These are phyloP conservation scores for Eucalyptus shirleyi DNA, from an alignment of 345 rosid genomes.

Conservation along the genomic window DNA sequence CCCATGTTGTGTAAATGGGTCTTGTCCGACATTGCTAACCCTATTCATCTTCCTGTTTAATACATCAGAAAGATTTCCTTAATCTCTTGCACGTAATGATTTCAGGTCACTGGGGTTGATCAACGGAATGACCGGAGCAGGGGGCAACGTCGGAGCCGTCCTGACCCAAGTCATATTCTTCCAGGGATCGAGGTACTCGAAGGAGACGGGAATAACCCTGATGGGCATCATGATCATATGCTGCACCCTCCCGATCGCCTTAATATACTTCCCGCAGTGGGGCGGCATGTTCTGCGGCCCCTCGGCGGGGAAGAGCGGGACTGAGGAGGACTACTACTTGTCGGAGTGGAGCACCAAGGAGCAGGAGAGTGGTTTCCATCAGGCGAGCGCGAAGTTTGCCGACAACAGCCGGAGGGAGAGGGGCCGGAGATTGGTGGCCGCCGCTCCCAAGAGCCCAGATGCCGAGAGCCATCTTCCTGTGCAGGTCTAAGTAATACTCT, in stretches of 20 bases:
- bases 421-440: slow-evolving; percentile 13
- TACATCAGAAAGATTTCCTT: background rate
- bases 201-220: slow-evolving; percentile 63
- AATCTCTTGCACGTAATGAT: too few relatives aligned
- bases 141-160: slow-evolving; percentile 90
- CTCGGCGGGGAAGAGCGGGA: slow-evolving; percentile 14
- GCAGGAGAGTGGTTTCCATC: slow-evolving; percentile 37
- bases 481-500: background rate
- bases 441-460: background rate
- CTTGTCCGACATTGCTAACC: background rate
- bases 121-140: slow-evolving; percentile 90
- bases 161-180: slow-evolving; percentile 80
- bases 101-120: slow-evolving; percentile 72
- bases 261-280: slow-evolving; percentile 86
- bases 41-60: background rate
- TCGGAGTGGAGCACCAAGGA: slow-evolving; percentile 61
- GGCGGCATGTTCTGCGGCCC: slow-evolving; percentile 89
- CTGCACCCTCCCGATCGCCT: slow-evolving; percentile 50
- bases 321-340: slow-evolving; percentile 75
- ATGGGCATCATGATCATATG: slow-evolving; percentile 80
- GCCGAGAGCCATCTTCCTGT: background rate
- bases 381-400: slow-evolving; percentile 54
- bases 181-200: slow-evolving; percentile 67
- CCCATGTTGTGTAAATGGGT: background rate
- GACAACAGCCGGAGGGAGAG: slow-evolving; percentile 63